Conservation (phyloP, 331 rosid species). For the Quercus phellos region DNA sequence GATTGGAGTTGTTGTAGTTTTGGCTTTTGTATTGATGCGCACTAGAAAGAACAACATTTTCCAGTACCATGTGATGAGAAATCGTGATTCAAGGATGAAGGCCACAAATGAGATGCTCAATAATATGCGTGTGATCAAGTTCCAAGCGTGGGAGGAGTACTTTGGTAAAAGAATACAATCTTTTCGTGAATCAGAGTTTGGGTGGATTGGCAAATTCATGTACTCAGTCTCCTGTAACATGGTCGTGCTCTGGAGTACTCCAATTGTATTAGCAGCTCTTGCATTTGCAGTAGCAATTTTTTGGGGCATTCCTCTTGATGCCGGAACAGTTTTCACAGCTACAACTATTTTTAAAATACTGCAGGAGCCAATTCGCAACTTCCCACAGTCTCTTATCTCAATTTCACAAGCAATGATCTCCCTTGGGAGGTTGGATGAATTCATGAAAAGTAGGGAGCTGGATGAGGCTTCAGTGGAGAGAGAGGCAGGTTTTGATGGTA, state of each 20-base stretch:
- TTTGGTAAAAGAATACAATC: slow-evolving; percentile 57
- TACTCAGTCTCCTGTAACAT: slow-evolving; percentile 53
- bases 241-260: slow-evolving; percentile 71
- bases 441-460: slow-evolving; percentile 71
- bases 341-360: slow-evolving; percentile 68
- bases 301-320: slow-evolving; percentile 61
- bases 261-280: slow-evolving; percentile 54
- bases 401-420: slow-evolving; percentile 87
- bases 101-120: slow-evolving; percentile 91
- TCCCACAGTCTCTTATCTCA: slow-evolving; percentile 80
- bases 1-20: slow-evolving; percentile 32
- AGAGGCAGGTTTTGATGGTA: slow-evolving; percentile 40
- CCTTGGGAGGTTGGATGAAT: slow-evolving; percentile 72
- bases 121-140: slow-evolving; percentile 90
- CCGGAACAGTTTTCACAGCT: slow-evolving; percentile 79
- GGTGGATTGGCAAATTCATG: slow-evolving; percentile 76
- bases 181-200: slow-evolving; percentile 57
- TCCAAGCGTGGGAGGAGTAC: slow-evolving; percentile 90
- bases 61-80: slow-evolving; percentile 66
- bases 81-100: slow-evolving; percentile 81
- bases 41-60: slow-evolving; percentile 46
- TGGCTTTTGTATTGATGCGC: slow-evolving; percentile 37
- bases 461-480: slow-evolving; percentile 46
- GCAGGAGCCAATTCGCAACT: slow-evolving; percentile 79
- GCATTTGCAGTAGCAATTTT: slow-evolving; percentile 66